A percentile compares a stretch with the other conserved stretches of the same genome.
These are phyloP conservation scores for Trypanosomatidae sp. DNA, from an alignment of 208 protist species.

Conservation along the genomic window DNA sequence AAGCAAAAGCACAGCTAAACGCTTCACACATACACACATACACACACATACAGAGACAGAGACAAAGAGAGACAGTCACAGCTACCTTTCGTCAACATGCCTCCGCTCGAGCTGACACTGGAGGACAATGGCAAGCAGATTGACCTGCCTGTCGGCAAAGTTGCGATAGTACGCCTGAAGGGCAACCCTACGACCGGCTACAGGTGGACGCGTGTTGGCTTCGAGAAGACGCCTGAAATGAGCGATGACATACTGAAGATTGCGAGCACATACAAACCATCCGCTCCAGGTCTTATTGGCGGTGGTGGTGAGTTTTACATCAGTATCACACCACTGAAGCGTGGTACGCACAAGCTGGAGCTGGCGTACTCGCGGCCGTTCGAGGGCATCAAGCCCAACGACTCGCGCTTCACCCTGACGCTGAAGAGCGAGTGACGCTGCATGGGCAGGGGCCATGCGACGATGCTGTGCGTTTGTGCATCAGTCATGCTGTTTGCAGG, in stretches of 20 bases:
- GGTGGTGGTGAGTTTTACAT: slow-evolving; percentile 21
- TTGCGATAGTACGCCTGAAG: slow-evolving; percentile 14
- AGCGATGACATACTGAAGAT: slow-evolving; percentile 14
- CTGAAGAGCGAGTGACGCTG: slow-evolving; percentile 12
- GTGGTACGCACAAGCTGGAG: slow-evolving; percentile 16
- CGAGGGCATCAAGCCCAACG: slow-evolving; percentile 6
- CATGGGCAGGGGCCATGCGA: too few species aligned
- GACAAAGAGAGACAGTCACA: too few species aligned
- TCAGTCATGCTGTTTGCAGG: too few species aligned
- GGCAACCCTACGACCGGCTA: slow-evolving; percentile 68
- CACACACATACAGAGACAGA: too few species aligned
- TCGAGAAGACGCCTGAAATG: slow-evolving; percentile 2
- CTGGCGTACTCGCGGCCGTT: slow-evolving; percentile 38
- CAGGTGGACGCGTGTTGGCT: slow-evolving; percentile 25
- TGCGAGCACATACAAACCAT: slow-evolving; percentile 1
- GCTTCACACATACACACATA: too few species aligned
- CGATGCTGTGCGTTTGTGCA: too few species aligned
- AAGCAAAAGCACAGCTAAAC: too few species aligned
- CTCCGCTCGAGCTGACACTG: slow-evolving; percentile 1
- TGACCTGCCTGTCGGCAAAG: slow-evolving; percentile 5
- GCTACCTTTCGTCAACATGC: too few species aligned
- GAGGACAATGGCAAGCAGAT: slow-evolving; percentile 16
- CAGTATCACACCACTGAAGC: slow-evolving; percentile 12
- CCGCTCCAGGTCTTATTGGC: slow-evolving; percentile 13
- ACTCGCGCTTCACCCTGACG: slow-evolving; percentile 22